phyloP scores from a whole-genome alignment of 257 asterid genomes.

The Nicotiana paniculata region DNA sequence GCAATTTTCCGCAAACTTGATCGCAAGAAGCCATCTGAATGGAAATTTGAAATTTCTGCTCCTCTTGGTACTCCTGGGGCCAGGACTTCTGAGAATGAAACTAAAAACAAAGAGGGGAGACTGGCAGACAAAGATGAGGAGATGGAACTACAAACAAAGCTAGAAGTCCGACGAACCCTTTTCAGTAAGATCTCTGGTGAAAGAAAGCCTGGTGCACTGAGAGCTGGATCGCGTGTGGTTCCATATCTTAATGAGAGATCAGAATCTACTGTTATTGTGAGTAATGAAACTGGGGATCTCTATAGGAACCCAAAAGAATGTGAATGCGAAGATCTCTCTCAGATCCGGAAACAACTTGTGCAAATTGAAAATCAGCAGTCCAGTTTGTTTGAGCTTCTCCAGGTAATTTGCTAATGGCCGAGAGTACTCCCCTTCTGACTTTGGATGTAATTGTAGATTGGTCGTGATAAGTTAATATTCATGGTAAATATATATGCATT shows the following conservation, averaged over 20 bases:
- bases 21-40: conserved; percentile 35
- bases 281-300: conserved; percentile 39
- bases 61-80: conserved; percentile 26
- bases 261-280: conserved; percentile 28
- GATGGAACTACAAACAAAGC: conserved; percentile 23
- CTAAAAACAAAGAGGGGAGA: conserved; percentile 19
- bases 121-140: conserved; percentile 15
- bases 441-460: neutral
- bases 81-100: conserved; percentile 19
- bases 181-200: conserved; percentile 38
- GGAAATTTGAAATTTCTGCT: conserved; percentile 20
- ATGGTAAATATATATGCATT: too few relatives aligned
- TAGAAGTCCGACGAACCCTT: conserved; percentile 48
- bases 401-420: conserved; percentile 44
- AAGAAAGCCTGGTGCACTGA: conserved; percentile 6
- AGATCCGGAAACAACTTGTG: conserved; percentile 72
- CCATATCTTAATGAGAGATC: conserved; percentile 47
- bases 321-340: conserved; percentile 47
- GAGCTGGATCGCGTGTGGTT: conserved; percentile 47
- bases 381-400: conserved; percentile 66
- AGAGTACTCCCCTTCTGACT: neutral
- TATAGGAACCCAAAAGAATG: conserved; percentile 40
- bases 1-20: conserved; percentile 73
- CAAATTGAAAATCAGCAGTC: conserved; percentile 92
- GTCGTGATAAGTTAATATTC: too few relatives aligned